phyloP scores from a whole-genome alignment of 2,329 filamentous ascomycete genomes.

The Hymenoscyphus scutula region DNA sequence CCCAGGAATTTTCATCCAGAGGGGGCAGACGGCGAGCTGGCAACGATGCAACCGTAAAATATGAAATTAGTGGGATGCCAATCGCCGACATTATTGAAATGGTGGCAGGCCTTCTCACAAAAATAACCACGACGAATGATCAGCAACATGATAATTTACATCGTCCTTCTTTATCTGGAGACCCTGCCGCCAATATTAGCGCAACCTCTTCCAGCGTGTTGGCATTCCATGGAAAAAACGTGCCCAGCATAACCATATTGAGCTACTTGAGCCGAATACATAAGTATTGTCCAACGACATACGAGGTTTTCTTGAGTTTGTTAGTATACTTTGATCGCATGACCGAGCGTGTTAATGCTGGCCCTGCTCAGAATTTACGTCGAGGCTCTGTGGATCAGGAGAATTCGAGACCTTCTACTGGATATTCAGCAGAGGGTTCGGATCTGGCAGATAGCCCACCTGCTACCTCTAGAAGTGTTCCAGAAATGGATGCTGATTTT shows the following conservation, averaged over 20 bases:
- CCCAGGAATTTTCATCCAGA: conserved; percentile 66
- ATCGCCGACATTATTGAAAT: conserved; percentile 98
- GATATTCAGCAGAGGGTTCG: conserved; percentile 33
- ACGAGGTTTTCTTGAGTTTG: conserved; percentile 93
- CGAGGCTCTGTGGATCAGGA: conserved; percentile 35
- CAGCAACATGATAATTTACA: conserved; percentile 89
- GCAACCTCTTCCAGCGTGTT: conserved; percentile 72
- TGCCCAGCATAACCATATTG: conserved; percentile 92
- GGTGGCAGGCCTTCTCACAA: conserved; percentile 93
- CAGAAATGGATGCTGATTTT: conserved; percentile 28
- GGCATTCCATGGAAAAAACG: conserved; percentile 96
- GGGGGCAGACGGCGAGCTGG: conserved; percentile 51
- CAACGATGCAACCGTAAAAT: conserved; percentile 56
- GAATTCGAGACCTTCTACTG: conserved; percentile 30
- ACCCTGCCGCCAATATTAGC: conserved; percentile 55
- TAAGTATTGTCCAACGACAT: conserved; percentile 98
- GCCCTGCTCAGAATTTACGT: conserved; percentile 66
- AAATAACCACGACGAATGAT: conserved; percentile 97
- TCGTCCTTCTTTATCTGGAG: conserved; percentile 61
- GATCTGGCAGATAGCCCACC: conserved; percentile 33
- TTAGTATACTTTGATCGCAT: conserved; percentile 98
- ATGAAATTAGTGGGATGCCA: conserved; percentile 97
- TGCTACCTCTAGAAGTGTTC: conserved; percentile 30
- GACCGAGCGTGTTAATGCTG: conserved; percentile 90
- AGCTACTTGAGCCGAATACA: conserved; percentile 96